phyloP scores from a whole-genome alignment of 306 rosid species.

The Phaseolus lunatus region DNA sequence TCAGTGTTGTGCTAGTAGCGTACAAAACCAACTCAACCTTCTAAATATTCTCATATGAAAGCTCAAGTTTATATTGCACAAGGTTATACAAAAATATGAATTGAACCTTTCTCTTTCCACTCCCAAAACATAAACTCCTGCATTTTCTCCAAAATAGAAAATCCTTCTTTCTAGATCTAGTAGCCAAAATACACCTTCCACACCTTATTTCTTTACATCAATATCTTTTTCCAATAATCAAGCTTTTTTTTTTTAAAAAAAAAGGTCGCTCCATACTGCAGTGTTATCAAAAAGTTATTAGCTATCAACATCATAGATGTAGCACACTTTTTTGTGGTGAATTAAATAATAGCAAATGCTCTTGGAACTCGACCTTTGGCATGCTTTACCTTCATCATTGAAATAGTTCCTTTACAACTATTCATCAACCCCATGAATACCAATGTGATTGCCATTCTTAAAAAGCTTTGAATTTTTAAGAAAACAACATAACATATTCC shows the following conservation, averaged over 20 bases:
- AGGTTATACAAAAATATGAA: slow-evolving; percentile 40
- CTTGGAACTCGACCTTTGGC: slow-evolving; percentile 43
- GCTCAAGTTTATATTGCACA: slow-evolving; percentile 60
- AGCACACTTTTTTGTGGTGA: slow-evolving; percentile 48
- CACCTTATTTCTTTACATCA: slow-evolving; percentile 49
- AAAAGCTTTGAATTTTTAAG: too few relatives aligned
- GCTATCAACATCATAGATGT: slow-evolving; percentile 46
- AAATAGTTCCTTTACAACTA: slow-evolving; percentile 64
- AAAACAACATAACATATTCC: too few relatives aligned
- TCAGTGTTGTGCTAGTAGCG: slow-evolving; percentile 94
- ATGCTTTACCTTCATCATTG: slow-evolving; percentile 59
- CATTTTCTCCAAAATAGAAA: slow-evolving; percentile 51
- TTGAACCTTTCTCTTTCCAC: slow-evolving; percentile 51
- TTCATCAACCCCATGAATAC: too few relatives aligned
- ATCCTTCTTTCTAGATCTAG: slow-evolving; percentile 56
- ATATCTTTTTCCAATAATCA: slow-evolving; percentile 58
- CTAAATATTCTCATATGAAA: slow-evolving; percentile 72
- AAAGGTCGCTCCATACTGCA: slow-evolving; percentile 48
- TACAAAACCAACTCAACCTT: slow-evolving; percentile 73
- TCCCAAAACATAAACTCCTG: slow-evolving; percentile 55
- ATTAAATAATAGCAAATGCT: slow-evolving; percentile 72
- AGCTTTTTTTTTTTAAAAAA: too few relatives aligned
- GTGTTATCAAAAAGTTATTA: background rate
- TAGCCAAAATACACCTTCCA: slow-evolving; percentile 71
- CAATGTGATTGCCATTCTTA: too few relatives aligned